A percentile compares a stretch with the other conserved stretches of the same genome.
Evolutionary conservation across 306 rosid species (phyloP).

Genomic region (Parietaria judaica): DNA sequence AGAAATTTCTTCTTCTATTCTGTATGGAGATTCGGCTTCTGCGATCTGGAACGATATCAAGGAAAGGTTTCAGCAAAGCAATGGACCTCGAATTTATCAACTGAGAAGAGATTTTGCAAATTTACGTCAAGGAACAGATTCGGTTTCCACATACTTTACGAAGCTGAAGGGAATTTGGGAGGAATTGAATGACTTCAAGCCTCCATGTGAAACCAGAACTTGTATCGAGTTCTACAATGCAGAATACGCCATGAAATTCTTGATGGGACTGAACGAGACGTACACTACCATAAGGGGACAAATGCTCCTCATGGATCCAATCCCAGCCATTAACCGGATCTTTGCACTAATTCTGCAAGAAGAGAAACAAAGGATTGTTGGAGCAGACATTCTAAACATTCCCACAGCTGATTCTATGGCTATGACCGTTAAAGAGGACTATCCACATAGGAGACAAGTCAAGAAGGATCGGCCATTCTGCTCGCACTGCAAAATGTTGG

Average conservation of each 20-base stretch:
- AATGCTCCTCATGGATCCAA: background rate
- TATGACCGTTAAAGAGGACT: background rate
- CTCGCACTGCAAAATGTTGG: background rate
- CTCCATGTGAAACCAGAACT: background rate
- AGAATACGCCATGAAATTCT: background rate
- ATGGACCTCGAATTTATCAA: background rate
- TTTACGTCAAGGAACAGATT: background rate
- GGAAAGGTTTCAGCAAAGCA: background rate
- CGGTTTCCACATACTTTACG: background rate
- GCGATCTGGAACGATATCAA: background rate
- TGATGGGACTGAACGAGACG: background rate
- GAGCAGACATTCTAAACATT: background rate
- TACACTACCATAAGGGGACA: background rate
- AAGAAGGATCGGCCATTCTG: background rate
- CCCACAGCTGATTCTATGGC: background rate
- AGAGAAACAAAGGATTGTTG: background rate
- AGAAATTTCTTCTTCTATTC: background rate
- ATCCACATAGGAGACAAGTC: background rate
- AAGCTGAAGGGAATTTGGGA: background rate
- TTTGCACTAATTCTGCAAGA: background rate
- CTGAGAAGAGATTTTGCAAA: background rate
- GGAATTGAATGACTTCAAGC: background rate
- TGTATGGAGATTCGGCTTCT: background rate
- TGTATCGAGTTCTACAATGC: too few relatives aligned
- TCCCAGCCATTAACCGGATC: background rate